A percentile compares a stretch with the other conserved stretches of the same genome.
phyloP scores from a whole-genome alignment of 2,329 filamentous ascomycete genomes.

The Exophiala phaeomuriformis region DNA sequence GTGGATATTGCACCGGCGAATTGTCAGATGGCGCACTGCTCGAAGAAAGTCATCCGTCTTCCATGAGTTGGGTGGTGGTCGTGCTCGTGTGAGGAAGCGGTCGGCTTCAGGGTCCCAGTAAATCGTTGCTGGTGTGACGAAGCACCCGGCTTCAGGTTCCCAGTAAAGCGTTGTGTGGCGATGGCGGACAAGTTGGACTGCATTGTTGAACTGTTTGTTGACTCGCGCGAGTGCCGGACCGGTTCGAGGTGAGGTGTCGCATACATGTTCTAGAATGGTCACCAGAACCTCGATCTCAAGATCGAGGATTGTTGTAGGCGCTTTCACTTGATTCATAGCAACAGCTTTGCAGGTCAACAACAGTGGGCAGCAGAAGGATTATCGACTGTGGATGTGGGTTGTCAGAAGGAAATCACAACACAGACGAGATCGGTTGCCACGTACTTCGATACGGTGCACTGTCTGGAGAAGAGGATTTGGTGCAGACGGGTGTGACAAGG shows the following conservation, averaged over 20 bases:
- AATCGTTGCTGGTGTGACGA: conserved; percentile 5
- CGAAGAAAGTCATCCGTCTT: conserved; percentile 8
- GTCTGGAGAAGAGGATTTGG: too few species aligned
- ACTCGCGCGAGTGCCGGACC: conserved; percentile 8
- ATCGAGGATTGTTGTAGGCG: conserved; percentile 2
- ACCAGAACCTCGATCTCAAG: conserved; percentile 19
- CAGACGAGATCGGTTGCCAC: too few species aligned
- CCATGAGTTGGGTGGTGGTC: background rate
- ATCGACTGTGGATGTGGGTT: too few species aligned
- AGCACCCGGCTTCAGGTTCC: background rate
- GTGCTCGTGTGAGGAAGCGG: background rate
- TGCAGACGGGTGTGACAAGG: too few species aligned
- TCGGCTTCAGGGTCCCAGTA: conserved; percentile 1
- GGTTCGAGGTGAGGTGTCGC: conserved; percentile 13
- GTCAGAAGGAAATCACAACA: too few species aligned
- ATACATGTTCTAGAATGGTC: conserved; percentile 11
- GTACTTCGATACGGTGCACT: too few species aligned
- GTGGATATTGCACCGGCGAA: background rate
- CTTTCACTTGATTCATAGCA: background rate
- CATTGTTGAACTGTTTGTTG: conserved; percentile 14
- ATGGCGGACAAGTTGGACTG: conserved; percentile 12
- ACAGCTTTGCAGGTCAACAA: background rate
- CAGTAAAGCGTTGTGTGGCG: conserved; percentile 11
- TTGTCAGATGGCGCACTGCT: conserved; percentile 16
- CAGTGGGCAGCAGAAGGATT: too few species aligned